Evolutionary conservation across 352 stramenopile species (phyloP).

Genomic region (Phytopythium sindhum): DNA sequence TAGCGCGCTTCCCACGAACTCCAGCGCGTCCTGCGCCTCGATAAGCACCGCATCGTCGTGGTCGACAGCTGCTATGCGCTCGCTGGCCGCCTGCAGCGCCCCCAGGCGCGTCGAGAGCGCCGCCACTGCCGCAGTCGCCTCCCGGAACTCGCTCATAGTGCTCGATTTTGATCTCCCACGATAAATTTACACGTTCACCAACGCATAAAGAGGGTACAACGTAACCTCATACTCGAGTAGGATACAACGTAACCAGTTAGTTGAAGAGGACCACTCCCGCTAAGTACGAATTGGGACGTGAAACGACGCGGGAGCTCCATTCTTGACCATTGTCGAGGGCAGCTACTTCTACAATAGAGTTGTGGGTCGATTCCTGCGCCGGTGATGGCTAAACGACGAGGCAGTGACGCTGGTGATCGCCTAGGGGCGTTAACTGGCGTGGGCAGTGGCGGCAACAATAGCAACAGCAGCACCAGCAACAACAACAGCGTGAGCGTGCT

Average conservation of each 20-base stretch:
- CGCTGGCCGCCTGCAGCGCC: slow-evolving; percentile 18
- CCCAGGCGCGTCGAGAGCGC: slow-evolving; percentile 36
- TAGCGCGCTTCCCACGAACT: slow-evolving; percentile 18
- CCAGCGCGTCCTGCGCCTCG: slow-evolving; percentile 10
- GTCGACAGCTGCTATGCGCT: background rate
- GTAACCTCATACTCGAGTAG: background rate
- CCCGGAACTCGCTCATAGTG: slow-evolving; percentile 57
- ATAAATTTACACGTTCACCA: no score
- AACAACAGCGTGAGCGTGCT: slow-evolving; percentile 37
- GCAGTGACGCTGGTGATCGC: slow-evolving; percentile 3
- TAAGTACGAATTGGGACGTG: background rate
- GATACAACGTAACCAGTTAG: slow-evolving; percentile 1
- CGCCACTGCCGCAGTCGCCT: slow-evolving; percentile 33
- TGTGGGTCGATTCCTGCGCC: background rate
- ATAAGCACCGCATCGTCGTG: slow-evolving; percentile 5
- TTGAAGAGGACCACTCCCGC: background rate
- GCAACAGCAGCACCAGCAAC: slow-evolving; percentile 24
- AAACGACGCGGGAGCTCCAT: slow-evolving; percentile 1
- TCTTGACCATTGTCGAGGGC: no score
- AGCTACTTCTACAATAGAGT: background rate
- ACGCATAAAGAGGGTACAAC: background rate
- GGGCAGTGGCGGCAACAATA: slow-evolving; percentile 13
- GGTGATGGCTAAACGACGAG: slow-evolving; percentile 1
- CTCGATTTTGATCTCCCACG: no score
- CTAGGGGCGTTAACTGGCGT: background rate